Evolutionary conservation across 2,329 filamentous ascomycete genomes (phyloP), one percentile per base, ranked within the genome.

Genomic region (Ascochyta fabae): DNA sequence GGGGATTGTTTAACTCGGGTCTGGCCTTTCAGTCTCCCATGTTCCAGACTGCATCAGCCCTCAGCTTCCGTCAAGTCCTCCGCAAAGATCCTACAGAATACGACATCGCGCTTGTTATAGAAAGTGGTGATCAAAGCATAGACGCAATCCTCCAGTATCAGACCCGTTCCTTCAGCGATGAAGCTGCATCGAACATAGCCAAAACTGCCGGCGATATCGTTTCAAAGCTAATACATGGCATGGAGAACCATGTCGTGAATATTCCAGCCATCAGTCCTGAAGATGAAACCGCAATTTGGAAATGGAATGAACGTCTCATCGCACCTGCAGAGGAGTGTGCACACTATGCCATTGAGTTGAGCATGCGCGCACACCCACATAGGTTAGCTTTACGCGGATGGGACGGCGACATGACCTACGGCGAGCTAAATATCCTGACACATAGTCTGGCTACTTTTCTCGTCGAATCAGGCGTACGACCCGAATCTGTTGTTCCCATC

Each of bases 361-460:
- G 49, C 16, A 29, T 47, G n/a, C 5, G 23, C 23, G 27, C 41
- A 2, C 36, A 22, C 4, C 64, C 60, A 50, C 56, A 56, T n/a
- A 35, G 50, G 0, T 24, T 39, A 1, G 62, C 62, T 13, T 34
- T 67, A 10, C 56, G 48, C 36, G 42, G 60, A 0, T 65, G 56
- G 49, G 55, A 67, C 13, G 60, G 53, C 3, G 44, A 27, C 0
- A 41, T 53, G 33, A 66, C 65, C 3, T 69, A 69, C 29, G 3
- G 13, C 3, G 48, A 67, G 34, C 52, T 69, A 1, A 49, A 64
- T 13, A 15, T 23, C 0, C 46, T 43, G 2, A 43, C 66, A 0
- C 47, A 41, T 4, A 19, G 26, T 2, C 45, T 68, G 1, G 64
- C 64, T 1, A 22, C 13, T 10, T 36, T 52, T 10, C 54, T 67